Conservation (phyloP, 257 asterid species). For the Penstemon barbatus region DNA sequence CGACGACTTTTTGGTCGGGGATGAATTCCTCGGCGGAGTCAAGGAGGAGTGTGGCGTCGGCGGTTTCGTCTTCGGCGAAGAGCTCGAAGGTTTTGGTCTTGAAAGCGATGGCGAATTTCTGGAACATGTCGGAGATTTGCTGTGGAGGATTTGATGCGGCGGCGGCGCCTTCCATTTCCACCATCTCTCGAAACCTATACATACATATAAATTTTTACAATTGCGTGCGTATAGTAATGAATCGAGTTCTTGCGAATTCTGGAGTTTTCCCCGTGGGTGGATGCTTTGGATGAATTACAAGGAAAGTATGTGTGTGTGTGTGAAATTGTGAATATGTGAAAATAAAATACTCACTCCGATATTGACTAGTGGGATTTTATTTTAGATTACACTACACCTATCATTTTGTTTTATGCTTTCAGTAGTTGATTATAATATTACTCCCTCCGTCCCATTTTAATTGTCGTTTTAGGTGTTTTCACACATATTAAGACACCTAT, state of each 20-base stretch:
- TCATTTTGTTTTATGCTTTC: too few relatives aligned
- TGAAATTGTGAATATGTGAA: too few relatives aligned
- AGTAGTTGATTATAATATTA: too few relatives aligned
- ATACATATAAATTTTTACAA: slow-evolving; percentile 12
- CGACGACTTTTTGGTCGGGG: slow-evolving; percentile 86
- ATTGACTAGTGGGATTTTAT: too few relatives aligned
- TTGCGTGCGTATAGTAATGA: neutral
- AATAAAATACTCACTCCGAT: too few relatives aligned
- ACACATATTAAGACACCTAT: too few relatives aligned
- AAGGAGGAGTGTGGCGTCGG: slow-evolving; percentile 58
- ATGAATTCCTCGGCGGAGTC: slow-evolving; percentile 89
- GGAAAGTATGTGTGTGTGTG: slow-evolving; percentile 62
- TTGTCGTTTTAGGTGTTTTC: too few relatives aligned
- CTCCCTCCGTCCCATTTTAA: too few relatives aligned
- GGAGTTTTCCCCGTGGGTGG: slow-evolving; percentile 20
- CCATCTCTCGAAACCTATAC: slow-evolving; percentile 44
- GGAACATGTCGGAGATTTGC: slow-evolving; percentile 86
- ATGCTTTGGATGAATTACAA: slow-evolving; percentile 70
- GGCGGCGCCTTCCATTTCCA: slow-evolving; percentile 58
- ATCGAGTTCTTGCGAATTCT: slow-evolving; percentile 23
- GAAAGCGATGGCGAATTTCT: slow-evolving; percentile 83
- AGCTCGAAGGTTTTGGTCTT: slow-evolving; percentile 91
- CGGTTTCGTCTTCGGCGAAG: slow-evolving; percentile 55
- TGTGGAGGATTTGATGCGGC: slow-evolving; percentile 55
- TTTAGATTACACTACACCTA: too few relatives aligned